Evolutionary conservation across 2,329 filamentous ascomycete species (phyloP).

Genomic region (Claviceps monticola): DNA sequence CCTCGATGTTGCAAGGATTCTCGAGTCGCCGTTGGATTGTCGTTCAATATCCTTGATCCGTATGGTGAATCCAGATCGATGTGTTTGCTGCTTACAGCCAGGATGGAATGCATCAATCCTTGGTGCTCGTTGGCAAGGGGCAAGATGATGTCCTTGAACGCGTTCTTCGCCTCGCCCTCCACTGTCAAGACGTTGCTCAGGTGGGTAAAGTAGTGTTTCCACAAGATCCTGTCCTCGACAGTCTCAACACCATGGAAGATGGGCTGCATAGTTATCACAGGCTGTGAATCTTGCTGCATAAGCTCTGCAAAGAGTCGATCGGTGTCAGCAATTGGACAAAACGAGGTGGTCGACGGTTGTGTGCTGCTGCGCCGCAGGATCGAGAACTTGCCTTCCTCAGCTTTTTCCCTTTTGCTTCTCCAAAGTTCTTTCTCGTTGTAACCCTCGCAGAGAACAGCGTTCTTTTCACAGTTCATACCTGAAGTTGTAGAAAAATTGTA

Average conservation of each 20-base stretch:
- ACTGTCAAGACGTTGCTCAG: slow-evolving; percentile 72
- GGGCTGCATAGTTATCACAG: slow-evolving; percentile 43
- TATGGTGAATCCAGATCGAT: slow-evolving; percentile 46
- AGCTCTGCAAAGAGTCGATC: slow-evolving; percentile 24
- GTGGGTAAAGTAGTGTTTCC: slow-evolving; percentile 69
- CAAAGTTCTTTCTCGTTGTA: slow-evolving; percentile 79
- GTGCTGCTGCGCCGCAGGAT: not conserved
- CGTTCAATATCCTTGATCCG: slow-evolving; percentile 36
- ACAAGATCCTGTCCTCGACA: slow-evolving; percentile 62
- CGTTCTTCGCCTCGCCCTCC: slow-evolving; percentile 67
- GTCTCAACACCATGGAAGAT: slow-evolving; percentile 75
- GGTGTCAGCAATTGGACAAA: not conserved
- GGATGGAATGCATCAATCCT: slow-evolving; percentile 80
- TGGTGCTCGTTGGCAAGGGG: slow-evolving; percentile 68
- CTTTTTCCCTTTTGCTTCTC: slow-evolving; percentile 70
- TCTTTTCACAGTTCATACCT: slow-evolving; percentile 87
- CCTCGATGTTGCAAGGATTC: slow-evolving; percentile 36
- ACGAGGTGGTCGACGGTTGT: not conserved
- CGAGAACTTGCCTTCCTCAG: slow-evolving; percentile 45
- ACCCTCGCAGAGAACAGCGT: slow-evolving; percentile 80
- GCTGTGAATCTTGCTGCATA: slow-evolving; percentile 32
- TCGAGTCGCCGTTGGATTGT: slow-evolving; percentile 32
- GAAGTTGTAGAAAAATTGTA: not conserved
- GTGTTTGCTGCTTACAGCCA: slow-evolving; percentile 72
- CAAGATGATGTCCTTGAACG: slow-evolving; percentile 72